These are phyloP conservation scores for Geum urbanum DNA, from an alignment of 306 rosid species.

Conservation along the genomic window DNA sequence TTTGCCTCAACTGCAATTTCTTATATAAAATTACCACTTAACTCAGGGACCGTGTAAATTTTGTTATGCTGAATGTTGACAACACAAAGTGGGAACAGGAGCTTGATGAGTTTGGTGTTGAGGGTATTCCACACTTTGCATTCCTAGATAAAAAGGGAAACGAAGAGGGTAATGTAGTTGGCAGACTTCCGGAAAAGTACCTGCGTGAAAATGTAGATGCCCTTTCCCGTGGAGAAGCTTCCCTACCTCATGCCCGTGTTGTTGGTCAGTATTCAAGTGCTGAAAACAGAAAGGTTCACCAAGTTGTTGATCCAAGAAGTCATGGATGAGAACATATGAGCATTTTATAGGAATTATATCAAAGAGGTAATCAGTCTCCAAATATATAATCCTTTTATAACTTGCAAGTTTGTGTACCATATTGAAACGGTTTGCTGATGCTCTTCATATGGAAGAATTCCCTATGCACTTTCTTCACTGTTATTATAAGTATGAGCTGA, in stretches of 20 bases:
- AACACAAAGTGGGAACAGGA: constrained; percentile 98
- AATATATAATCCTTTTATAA: constrained; percentile 10
- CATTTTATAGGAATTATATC: constrained; percentile 24
- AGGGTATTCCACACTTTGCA: constrained; percentile 96
- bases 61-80: constrained; percentile 81
- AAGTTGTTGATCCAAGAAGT: constrained; percentile 81
- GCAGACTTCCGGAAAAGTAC: constrained; percentile 77
- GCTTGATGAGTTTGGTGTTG: constrained; percentile 97
- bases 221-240: constrained; percentile 65
- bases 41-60: constrained; percentile 59
- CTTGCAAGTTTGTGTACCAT: constrained; percentile 13
- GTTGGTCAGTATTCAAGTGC: constrained; percentile 82
- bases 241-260: constrained; percentile 83
- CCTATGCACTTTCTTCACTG: too few species aligned
- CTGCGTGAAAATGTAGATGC: constrained; percentile 81
- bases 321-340: constrained; percentile 14
- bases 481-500: not conserved
- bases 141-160: constrained; percentile 86
- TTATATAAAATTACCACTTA: not conserved
- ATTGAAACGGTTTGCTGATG: not conserved
- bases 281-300: constrained; percentile 85
- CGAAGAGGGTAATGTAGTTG: constrained; percentile 90
- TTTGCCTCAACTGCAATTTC: constrained; percentile 10
- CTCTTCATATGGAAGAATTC: not conserved
- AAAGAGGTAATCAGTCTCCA: constrained; percentile 20